phyloP scores from a whole-genome alignment of 2,329 filamentous ascomycete species.

The Talaromyces rugulosus region DNA sequence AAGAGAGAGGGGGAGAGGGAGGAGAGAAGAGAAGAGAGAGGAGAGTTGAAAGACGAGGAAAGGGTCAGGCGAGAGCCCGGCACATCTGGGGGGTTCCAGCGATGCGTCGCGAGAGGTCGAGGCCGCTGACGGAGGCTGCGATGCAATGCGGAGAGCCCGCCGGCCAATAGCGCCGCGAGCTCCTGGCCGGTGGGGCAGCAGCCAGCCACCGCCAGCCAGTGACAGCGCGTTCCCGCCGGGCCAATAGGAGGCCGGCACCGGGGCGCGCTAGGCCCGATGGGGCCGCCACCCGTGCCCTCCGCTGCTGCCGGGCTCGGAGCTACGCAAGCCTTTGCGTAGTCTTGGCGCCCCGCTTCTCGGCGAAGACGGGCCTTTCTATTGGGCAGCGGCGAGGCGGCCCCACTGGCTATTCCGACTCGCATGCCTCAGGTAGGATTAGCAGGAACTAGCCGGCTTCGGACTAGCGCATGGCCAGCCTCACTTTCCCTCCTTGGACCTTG shows the following conservation, averaged over 20 bases:
- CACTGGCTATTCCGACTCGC: background rate
- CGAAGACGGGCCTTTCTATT: background rate
- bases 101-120: slow-evolving; percentile 2
- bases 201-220: background rate
- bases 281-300: background rate
- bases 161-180: slow-evolving; percentile 7
- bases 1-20: background rate
- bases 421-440: background rate
- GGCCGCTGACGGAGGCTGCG: slow-evolving; percentile 7
- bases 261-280: background rate
- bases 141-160: slow-evolving; percentile 6
- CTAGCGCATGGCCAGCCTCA: background rate
- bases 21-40: slow-evolving; percentile 11
- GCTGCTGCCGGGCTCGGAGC: background rate
- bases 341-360: background rate
- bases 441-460: background rate
- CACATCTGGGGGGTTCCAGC: slow-evolving; percentile 1
- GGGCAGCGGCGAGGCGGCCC: background rate
- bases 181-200: slow-evolving; percentile 10
- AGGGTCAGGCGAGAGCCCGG: slow-evolving; percentile 3
- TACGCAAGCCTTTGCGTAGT: background rate
- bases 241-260: background rate
- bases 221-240: background rate
- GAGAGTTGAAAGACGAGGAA: slow-evolving; percentile 11
- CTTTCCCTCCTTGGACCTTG: no score